phyloP scores from a whole-genome alignment of 495 filamentous ascomycete species.

The Schizothecium vesticola region DNA sequence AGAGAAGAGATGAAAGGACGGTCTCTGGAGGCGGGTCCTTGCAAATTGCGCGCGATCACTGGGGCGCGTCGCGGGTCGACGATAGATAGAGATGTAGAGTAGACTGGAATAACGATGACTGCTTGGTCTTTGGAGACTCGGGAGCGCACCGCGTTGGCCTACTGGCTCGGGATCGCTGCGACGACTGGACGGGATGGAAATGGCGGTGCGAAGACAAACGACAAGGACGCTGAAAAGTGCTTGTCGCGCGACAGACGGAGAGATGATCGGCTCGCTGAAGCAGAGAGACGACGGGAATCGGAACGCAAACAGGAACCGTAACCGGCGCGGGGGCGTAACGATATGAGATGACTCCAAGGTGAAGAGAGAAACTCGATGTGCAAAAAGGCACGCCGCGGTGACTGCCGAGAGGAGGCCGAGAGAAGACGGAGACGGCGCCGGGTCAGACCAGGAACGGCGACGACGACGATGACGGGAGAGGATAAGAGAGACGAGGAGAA shows the following conservation, averaged over 20 bases:
- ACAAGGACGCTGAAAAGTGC: conserved; percentile 3
- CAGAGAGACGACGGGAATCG: neutral
- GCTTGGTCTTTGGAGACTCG: conserved; percentile 4
- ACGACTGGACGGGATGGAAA: neutral
- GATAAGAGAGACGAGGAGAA: conserved; percentile 33
- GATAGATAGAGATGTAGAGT: neutral
- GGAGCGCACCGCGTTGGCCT: neutral
- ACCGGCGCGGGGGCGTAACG: conserved; percentile 1
- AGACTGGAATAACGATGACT: conserved; percentile 7
- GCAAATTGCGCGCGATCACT: neutral
- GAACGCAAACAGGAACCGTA: conserved; percentile 4
- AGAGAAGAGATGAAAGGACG: conserved; percentile 1
- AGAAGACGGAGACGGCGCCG: conserved; percentile 16
- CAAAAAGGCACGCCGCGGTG: conserved; percentile 17
- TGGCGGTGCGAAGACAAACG: neutral
- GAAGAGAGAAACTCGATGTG: conserved; percentile 9
- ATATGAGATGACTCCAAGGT: conserved; percentile 8
- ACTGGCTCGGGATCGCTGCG: neutral
- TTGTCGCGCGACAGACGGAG: neutral
- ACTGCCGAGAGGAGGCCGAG: conserved; percentile 12
- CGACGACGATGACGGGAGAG: conserved; percentile 15
- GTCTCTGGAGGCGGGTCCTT: neutral
- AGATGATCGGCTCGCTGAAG: neutral
- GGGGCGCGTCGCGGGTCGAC: neutral
- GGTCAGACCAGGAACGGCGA: conserved; percentile 11